Conservation (phyloP, 805 yeast species). For the Saccharomycopsis selenospora region DNA sequence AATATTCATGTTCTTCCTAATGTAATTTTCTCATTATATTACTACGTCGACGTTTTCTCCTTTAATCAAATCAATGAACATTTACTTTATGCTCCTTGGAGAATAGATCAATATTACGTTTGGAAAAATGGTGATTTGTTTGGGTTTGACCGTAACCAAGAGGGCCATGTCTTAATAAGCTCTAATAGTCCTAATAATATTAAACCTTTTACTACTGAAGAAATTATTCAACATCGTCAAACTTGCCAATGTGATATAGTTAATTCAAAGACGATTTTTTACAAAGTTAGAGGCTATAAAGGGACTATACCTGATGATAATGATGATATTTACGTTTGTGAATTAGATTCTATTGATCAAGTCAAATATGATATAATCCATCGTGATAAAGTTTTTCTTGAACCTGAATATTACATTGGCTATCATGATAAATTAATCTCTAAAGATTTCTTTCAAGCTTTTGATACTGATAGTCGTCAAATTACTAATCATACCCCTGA, state of each 20-base stretch:
- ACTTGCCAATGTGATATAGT: not conserved
- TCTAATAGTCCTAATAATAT: not conserved
- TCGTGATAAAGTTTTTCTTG: not conserved
- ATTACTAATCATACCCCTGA: not conserved
- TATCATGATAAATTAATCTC: not conserved
- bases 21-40: not conserved
- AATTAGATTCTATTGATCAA: not conserved
- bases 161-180: not conserved
- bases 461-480: not conserved
- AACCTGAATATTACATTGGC: not conserved
- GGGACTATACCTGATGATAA: not conserved
- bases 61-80: not conserved
- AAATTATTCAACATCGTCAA: not conserved
- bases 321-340: not conserved
- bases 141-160: not conserved
- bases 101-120: not conserved
- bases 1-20: not conserved
- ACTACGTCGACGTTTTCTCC: not conserved
- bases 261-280: not conserved
- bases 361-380: not conserved
- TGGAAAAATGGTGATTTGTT: conserved; percentile 1
- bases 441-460: not conserved
- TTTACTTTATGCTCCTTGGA: not conserved
- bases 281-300: not conserved
- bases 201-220: not conserved